These are phyloP conservation scores for Crucibulum laeve DNA, from an alignment of 768 basidiomycete genomes.

Conservation along the genomic window DNA sequence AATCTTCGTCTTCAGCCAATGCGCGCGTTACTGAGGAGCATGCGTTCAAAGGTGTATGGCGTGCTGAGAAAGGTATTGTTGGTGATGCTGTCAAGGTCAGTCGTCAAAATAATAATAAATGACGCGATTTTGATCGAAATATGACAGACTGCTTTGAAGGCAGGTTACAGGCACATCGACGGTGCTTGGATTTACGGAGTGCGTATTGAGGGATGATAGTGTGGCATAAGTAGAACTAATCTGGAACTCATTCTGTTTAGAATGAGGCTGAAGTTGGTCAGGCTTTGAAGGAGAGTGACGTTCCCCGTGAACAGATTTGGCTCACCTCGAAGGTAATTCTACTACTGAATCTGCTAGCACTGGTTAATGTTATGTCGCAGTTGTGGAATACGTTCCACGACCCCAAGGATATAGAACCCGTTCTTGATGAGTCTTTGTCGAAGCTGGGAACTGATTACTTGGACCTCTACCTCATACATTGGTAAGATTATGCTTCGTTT, in stretches of 20 bases:
- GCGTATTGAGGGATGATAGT: constrained; percentile 11
- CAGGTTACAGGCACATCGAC: constrained; percentile 71
- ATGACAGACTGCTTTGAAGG: constrained; percentile 46
- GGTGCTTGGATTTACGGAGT: constrained; percentile 70
- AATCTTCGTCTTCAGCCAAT: no score
- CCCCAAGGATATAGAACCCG: constrained; percentile 66
- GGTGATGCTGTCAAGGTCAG: constrained; percentile 61
- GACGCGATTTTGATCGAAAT: not conserved
- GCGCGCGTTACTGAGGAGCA: not conserved
- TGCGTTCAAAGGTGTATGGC: constrained; percentile 52
- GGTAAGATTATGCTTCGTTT: constrained; percentile 33
- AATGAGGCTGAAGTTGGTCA: constrained; percentile 70
- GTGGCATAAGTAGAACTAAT: not conserved
- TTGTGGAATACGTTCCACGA: constrained; percentile 78
- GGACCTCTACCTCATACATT: constrained; percentile 80
- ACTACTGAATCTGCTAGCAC: not conserved
- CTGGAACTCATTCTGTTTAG: constrained; percentile 20
- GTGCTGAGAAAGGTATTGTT: constrained; percentile 52
- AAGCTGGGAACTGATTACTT: constrained; percentile 67
- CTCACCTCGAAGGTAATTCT: constrained; percentile 52
- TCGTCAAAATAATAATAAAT: not conserved
- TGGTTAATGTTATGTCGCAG: constrained; percentile 21
- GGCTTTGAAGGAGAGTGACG: constrained; percentile 52
- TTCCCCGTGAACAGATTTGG: constrained; percentile 64
- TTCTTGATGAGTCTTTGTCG: constrained; percentile 60